These are phyloP conservation scores for Lactarius pseudohatsudake DNA, from an alignment of 768 basidiomycete genomes.

Conservation along the genomic window DNA sequence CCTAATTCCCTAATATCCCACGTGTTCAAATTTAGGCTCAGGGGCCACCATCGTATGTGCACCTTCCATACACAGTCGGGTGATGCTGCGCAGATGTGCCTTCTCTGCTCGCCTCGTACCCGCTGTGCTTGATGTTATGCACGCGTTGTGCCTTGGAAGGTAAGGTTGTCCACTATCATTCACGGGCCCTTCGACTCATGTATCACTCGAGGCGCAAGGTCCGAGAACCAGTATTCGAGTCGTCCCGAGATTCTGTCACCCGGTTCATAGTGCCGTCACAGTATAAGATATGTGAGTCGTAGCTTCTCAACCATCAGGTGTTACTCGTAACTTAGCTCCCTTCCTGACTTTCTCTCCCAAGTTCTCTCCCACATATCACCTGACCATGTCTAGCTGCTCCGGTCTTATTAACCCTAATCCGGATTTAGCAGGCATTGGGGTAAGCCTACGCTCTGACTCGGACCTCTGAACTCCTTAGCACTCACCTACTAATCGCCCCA, in stretches of 20 bases:
- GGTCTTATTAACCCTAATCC: constrained; percentile 6
- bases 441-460: neutral
- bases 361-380: neutral
- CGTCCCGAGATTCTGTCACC: neutral
- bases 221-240: neutral
- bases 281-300: constrained; percentile 2
- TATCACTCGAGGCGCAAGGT: constrained; percentile 4
- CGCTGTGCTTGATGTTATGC: neutral
- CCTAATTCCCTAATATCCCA: too few relatives aligned
- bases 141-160: neutral
- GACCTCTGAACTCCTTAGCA: neutral
- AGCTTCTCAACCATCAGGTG: neutral
- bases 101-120: neutral
- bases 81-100: neutral
- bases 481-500: neutral
- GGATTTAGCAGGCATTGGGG: constrained; percentile 21
- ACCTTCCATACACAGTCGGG: neutral
- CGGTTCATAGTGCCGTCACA: neutral
- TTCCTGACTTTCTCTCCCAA: neutral
- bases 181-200: neutral
- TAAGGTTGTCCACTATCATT: neutral
- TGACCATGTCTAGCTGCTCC: constrained; percentile 11
- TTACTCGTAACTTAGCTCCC: neutral
- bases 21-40: neutral
- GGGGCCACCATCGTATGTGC: neutral